Evolutionary conservation across 108 stramenopile species (phyloP), one percentile per base, ranked within the genome.

Genomic region (Pseudonitzschia delicatissima): DNA sequence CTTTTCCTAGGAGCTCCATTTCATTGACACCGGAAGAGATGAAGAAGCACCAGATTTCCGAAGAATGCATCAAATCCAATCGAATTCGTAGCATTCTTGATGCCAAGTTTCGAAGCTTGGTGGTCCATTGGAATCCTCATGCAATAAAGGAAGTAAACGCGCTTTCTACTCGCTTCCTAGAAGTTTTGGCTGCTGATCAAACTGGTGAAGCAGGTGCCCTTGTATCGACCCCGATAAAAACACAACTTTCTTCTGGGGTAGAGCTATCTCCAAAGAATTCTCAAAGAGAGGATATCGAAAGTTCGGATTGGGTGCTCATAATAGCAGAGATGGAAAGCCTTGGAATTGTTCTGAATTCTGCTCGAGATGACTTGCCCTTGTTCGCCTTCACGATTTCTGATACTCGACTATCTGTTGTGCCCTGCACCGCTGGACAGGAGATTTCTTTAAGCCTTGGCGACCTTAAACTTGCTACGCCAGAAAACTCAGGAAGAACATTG

Each of bases 51-150:
- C 28, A 28, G 5, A 57, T 12, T 33, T 58, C 20, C 13, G 67
- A 68, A 36, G 49, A 40, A 5, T 32, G 3, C 31, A 20, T 55
- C 13, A 31, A 27, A 12, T 13, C 53, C 28, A 33, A 28, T 33
- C 21, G 23, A 2, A 55, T 55, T 33, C 53, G 31, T 5, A 18
- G 31, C 13, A 27, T 55, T 25, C 39, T 92, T 34, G 77, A 92
- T 66, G 91, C 83, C 1, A 85, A 76, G 28, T 93, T 93, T 65
- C 76, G 86, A 0, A 88, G 84, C 57, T 77, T 93, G 7, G 83
- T 76, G 51, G 72, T 93, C 27, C 88, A 93, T 45, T 93, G 89
- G 89, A 93, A 93, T 48, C 92, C 92, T 0, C 71, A 71, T 27
- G 86, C 83, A 2, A 50, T 76, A 29, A 68, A 76, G 35, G 68